These are phyloP conservation scores for Adansonia gregorii DNA, from an alignment of 441 rosid species.

Conservation along the genomic window DNA sequence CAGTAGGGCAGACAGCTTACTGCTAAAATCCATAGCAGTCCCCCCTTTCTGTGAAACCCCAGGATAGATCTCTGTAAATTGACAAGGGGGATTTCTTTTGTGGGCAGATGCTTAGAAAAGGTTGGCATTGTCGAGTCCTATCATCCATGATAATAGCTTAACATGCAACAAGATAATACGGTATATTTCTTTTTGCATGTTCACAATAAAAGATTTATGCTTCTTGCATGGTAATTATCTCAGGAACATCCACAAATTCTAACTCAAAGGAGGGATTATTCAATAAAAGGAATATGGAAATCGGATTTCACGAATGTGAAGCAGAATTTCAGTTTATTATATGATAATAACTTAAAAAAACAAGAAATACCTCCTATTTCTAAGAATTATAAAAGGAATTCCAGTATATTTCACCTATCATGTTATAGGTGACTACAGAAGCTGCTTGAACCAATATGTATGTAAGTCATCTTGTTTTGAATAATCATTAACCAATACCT, in stretches of 20 bases:
- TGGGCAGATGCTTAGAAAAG: not conserved
- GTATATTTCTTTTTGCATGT: not conserved
- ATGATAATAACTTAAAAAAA: not conserved
- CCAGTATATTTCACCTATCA: not conserved
- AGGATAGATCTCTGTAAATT: not conserved
- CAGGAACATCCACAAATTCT: not conserved
- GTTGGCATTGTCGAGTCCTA: not conserved
- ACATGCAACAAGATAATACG: not conserved
- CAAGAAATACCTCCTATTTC: not conserved
- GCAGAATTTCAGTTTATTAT: not conserved
- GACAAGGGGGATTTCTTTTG: not conserved
- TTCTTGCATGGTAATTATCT: not conserved
- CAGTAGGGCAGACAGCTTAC: not conserved
- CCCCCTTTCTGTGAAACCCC: not conserved
- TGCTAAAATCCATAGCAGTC: not conserved
- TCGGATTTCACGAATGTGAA: not conserved
- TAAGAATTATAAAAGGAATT: not conserved
- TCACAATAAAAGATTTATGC: not conserved
- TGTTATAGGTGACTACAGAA: not conserved
- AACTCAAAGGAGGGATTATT: not conserved
- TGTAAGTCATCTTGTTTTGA: not conserved
- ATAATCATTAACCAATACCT: too few species aligned
- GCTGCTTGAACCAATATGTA: conserved; percentile 3
- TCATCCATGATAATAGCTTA: not conserved
- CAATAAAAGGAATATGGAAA: not conserved